phyloP scores from a whole-genome alignment of 75 land plant genomes.

The Cunninghamia lanceolata region DNA sequence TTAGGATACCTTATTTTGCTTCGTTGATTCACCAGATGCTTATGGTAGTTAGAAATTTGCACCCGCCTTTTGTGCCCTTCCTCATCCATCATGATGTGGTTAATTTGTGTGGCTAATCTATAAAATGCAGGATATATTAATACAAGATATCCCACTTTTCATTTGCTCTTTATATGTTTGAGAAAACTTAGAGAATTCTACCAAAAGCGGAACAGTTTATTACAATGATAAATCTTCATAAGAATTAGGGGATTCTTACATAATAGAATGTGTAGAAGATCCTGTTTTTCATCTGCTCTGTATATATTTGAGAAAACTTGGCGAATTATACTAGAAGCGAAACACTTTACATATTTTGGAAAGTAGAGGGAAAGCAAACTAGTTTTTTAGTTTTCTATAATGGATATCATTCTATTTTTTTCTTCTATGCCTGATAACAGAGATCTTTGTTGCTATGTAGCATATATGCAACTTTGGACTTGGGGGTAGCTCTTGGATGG shows the following conservation, averaged over 20 bases:
- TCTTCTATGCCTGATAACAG: neutral
- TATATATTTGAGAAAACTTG: no score
- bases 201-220: no score
- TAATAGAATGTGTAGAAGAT: no score
- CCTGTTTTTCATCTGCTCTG: no score
- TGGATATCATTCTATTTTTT: neutral
- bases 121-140: no score
- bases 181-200: no score
- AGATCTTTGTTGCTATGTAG: constrained; percentile 12
- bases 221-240: no score
- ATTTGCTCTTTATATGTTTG: no score
- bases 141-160: no score
- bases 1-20: neutral
- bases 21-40: neutral
- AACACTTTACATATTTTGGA: neutral
- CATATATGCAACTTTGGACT: constrained; percentile 22
- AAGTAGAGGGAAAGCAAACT: neutral
- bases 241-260: no score
- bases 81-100: no score
- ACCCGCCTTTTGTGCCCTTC: neutral
- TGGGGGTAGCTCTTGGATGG: constrained; percentile 36
- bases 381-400: neutral
- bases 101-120: no score
- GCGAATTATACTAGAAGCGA: neutral
- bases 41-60: neutral